Base-by-base conservation (phyloP, 345 rosid genomes). In the Erodium maritimum region DNA sequence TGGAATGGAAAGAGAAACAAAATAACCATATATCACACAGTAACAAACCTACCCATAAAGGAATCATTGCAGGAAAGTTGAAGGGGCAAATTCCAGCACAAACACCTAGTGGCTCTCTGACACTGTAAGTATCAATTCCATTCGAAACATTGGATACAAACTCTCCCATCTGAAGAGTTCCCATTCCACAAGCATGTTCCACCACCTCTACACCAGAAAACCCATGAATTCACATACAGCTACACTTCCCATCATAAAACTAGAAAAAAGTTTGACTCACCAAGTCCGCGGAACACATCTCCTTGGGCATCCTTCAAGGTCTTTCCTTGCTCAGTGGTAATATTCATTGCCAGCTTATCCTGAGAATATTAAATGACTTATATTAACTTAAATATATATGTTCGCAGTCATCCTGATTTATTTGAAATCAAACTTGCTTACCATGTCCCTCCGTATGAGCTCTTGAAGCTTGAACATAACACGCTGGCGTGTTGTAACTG, bases 51-150 rank as follows among this genome's bases (percentile, higher is more conserved):
- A 89, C 99, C 99, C 99, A 93, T 72, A 93, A 81, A 51, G 99
- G 99, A 72, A 93, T 93, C 99, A 93, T 89, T 21, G 99, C 99
- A 8, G 99, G 96, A 62, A 93, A 93, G 83, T 93, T 93, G 77
- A 93, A 93, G 46, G 99, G 96, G 60, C 99, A 93, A 63, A 93
- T 86, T 52, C 96, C 99, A 34, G 99, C 99, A 75, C 99, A 93
- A 52, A 89, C 91, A 56, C 99, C 99, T 18, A 93, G 86, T 6
- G 99, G 96, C 76, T 86, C 99, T 73, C 96, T 83, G 23, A 85
- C 23, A 71, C 99, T 93, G 66, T 70, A 93, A 1, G 99, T 89
- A 75, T 93, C 98, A 42, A 89, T 84, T 77, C 99, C 95, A 73
- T 68, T 86, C 16, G 96, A 73, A 20, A 93, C 96, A 74, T 86